phyloP scores from a whole-genome alignment of 441 rosid genomes.

The Gossypium aridum region DNA sequence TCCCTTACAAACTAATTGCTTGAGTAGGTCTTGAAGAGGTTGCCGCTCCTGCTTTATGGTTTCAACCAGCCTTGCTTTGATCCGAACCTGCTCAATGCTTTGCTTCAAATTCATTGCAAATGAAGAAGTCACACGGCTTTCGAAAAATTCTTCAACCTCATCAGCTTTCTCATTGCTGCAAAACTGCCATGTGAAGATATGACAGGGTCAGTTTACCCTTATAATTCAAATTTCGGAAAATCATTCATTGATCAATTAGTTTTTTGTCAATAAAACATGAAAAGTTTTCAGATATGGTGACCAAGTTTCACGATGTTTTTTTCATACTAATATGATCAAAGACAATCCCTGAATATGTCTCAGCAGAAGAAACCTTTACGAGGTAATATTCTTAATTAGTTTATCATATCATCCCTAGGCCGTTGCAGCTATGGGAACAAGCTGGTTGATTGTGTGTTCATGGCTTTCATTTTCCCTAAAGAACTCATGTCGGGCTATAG shows the following conservation, averaged over 20 bases:
- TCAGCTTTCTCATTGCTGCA: conserved; percentile 45
- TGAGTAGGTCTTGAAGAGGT: conserved; percentile 39
- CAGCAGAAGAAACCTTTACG: background rate
- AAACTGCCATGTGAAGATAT: background rate
- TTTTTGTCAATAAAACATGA: background rate
- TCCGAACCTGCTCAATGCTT: conserved; percentile 67
- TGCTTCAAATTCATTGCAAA: conserved; percentile 85
- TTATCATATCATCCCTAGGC: background rate
- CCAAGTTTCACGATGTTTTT: background rate
- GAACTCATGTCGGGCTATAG: background rate
- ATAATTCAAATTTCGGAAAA: background rate
- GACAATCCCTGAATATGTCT: background rate
- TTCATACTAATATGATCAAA: background rate
- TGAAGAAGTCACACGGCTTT: conserved; percentile 45
- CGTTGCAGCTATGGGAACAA: background rate
- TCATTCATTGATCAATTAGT: background rate
- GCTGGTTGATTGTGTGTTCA: background rate
- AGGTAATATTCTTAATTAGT: background rate
- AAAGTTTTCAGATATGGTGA: background rate
- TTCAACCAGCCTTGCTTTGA: conserved; percentile 75
- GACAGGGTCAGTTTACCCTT: background rate
- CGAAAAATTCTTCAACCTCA: conserved; percentile 80
- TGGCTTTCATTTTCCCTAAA: background rate
- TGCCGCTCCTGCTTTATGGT: conserved; percentile 49
- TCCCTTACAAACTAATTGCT: conserved; percentile 46